Base-by-base conservation (phyloP, 768 basidiomycete genomes). In the Pleurotus sapidus region DNA sequence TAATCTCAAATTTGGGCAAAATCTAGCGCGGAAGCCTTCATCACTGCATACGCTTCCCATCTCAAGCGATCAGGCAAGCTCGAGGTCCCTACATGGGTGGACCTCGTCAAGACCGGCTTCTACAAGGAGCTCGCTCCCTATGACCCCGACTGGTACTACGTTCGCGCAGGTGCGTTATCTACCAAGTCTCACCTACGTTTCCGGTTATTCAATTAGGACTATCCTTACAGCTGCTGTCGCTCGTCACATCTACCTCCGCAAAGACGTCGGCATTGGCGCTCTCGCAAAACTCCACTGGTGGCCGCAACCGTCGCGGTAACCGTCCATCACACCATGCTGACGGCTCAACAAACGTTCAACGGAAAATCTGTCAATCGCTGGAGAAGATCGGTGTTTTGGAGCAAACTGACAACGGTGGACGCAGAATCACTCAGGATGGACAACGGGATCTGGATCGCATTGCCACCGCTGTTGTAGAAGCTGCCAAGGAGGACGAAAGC, bases 301-400 rank as follows among this genome's bases (percentile, higher is more conserved):
- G 92, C 62, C 88, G 92, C 71, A 94, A 95, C 80, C 84, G 93
- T 68, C 91, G 97, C 60, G 97, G 97, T 51, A 93, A 94, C 84
- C 89, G 97, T 65, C 95, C 96, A 49, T 93, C 93, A 61, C 95
- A 96, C 80, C 96, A 98, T 78, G 87, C 83, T 57, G 82, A 90
- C 70, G 83, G 87, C 23, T 94, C 95, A 43, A 82, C 88, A 56
- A 88, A 88, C 57, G 91, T 98, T 50, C 94, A 98, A 76, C 90
- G 95, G 70, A 95, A 91, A 77, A 78, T 98, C 64, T 94, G 95
- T 78, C 96, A 99, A 78, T 87, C 94, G 46, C 81, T 98, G 65
- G 96, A 98, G 84, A 97, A 96, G 84, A 98, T 99, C 69, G 95
- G 95, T 68, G 97, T 98, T 58, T 82, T 98, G 67, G 97, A 98